Percentiles rank a stretch among this genome's conserved stretches.
Evolutionary conservation across 352 stramenopile species (phyloP).

Genomic region (Phytophthora cactorum): DNA sequence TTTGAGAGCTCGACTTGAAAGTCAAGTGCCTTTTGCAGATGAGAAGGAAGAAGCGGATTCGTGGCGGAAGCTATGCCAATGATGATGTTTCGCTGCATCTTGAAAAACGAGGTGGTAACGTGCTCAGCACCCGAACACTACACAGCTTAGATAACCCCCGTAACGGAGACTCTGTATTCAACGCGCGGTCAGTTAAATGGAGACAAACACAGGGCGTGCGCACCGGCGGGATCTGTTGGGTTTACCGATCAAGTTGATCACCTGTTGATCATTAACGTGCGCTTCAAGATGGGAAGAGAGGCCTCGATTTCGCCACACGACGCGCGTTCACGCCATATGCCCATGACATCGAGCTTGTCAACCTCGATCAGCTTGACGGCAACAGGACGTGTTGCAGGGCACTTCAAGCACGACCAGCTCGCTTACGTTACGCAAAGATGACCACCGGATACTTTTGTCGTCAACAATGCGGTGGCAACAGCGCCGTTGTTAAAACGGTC

Average conservation of each 20-base stretch:
- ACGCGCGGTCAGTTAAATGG: too few relatives aligned
- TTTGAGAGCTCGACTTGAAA: too few relatives aligned
- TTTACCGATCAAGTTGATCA: constrained; percentile 1
- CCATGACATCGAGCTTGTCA: constrained; percentile 29
- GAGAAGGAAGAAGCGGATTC: not conserved
- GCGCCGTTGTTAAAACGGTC: too few relatives aligned
- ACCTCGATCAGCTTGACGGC: not conserved
- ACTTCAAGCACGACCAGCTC: constrained; percentile 16
- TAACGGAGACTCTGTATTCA: not conserved
- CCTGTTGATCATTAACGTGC: not conserved
- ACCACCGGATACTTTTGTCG: constrained; percentile 13
- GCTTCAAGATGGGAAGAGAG: constrained; percentile 26
- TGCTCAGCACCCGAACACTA: not conserved
- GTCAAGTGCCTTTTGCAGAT: too few relatives aligned
- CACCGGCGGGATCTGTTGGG: too few relatives aligned
- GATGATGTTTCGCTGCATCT: constrained; percentile 30
- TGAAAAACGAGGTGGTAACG: constrained; percentile 12
- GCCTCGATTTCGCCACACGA: constrained; percentile 22
- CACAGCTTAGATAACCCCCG: not conserved
- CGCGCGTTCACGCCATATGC: constrained; percentile 26
- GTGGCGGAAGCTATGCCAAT: constrained; percentile 3
- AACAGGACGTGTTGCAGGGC: not conserved
- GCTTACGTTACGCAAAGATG: constrained; percentile 37
- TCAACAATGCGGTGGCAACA: constrained; percentile 13
- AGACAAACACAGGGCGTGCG: too few relatives aligned